phyloP scores from a whole-genome alignment of 2,329 filamentous ascomycete genomes.

The Microdochium bolleyi region DNA sequence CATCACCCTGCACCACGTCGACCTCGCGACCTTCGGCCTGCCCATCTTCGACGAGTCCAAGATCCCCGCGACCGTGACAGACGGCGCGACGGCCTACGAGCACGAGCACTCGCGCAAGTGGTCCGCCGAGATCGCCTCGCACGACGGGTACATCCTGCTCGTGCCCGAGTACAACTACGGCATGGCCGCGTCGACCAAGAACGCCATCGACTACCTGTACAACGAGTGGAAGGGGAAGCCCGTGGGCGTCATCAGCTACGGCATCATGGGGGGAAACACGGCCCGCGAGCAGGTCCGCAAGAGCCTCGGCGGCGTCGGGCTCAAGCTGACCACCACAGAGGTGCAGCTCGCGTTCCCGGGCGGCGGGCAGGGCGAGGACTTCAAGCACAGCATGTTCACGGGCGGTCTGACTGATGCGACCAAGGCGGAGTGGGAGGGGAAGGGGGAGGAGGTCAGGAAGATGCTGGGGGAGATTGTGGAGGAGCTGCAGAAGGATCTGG shows the following conservation, averaged over 20 bases:
- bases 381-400: not conserved
- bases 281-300: slow-evolving; percentile 19
- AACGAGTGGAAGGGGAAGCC: slow-evolving; percentile 52
- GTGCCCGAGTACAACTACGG: slow-evolving; percentile 51
- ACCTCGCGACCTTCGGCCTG: slow-evolving; percentile 29
- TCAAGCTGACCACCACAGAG: slow-evolving; percentile 20
- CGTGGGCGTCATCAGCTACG: slow-evolving; percentile 44
- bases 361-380: not conserved
- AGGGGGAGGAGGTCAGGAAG: not conserved
- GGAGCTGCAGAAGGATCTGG: not conserved
- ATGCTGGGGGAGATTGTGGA: not conserved
- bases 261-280: slow-evolving; percentile 30
- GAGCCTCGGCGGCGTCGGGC: slow-evolving; percentile 18
- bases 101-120: slow-evolving; percentile 34
- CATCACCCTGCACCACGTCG: slow-evolving; percentile 19
- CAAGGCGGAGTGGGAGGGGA: not conserved
- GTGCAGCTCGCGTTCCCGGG: slow-evolving; percentile 19
- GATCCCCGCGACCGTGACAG: slow-evolving; percentile 21
- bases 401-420: not conserved
- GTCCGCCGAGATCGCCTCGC: slow-evolving; percentile 31
- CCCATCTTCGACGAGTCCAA: slow-evolving; percentile 35
- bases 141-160: slow-evolving; percentile 40
- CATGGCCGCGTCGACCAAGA: slow-evolving; percentile 46
- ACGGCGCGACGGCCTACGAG: slow-evolving; percentile 18
- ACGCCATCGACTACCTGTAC: slow-evolving; percentile 53